Conservation (phyloP, 495 filamentous ascomycete species). For the Neurospora sp. region DNA sequence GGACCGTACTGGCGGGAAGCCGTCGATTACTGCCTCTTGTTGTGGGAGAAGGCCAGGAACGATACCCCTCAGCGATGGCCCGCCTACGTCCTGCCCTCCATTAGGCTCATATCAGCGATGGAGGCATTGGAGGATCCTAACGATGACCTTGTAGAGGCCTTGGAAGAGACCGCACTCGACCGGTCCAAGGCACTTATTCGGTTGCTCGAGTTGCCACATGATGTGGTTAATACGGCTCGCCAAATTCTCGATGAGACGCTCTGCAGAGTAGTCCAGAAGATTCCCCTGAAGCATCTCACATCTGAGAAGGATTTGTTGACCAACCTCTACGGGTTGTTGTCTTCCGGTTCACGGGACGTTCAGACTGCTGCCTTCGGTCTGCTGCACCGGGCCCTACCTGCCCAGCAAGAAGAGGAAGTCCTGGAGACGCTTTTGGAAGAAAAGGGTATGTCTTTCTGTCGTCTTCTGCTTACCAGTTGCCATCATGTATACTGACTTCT, state of each 20-base stretch:
- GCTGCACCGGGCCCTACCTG: constrained; percentile 66
- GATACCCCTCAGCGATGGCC: constrained; percentile 30
- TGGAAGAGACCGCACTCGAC: constrained; percentile 39
- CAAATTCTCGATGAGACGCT: constrained; percentile 59
- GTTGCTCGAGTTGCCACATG: constrained; percentile 43
- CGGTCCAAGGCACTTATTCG: constrained; percentile 49
- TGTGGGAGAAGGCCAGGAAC: constrained; percentile 39
- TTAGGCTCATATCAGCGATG: constrained; percentile 59
- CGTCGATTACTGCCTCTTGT: constrained; percentile 44
- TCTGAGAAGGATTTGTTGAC: constrained; percentile 5
- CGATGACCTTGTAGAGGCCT: constrained; percentile 74
- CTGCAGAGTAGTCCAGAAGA: constrained; percentile 47
- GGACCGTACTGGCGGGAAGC: constrained; percentile 73
- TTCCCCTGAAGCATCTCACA: constrained; percentile 42
- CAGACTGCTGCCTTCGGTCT: constrained; percentile 75
- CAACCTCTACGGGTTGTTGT: constrained; percentile 60
- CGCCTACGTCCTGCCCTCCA: constrained; percentile 54
- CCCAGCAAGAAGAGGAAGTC: constrained; percentile 69
- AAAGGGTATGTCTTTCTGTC: constrained; percentile 25
- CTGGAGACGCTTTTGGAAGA: constrained; percentile 73
- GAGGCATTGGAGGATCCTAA: constrained; percentile 56
- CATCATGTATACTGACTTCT: background rate
- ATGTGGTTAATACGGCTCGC: constrained; percentile 9
- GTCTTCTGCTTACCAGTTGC: too few species aligned
- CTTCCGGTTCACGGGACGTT: constrained; percentile 60